Conservation (phyloP, 2,329 filamentous ascomycete genomes). For the Trichoderma breve region DNA sequence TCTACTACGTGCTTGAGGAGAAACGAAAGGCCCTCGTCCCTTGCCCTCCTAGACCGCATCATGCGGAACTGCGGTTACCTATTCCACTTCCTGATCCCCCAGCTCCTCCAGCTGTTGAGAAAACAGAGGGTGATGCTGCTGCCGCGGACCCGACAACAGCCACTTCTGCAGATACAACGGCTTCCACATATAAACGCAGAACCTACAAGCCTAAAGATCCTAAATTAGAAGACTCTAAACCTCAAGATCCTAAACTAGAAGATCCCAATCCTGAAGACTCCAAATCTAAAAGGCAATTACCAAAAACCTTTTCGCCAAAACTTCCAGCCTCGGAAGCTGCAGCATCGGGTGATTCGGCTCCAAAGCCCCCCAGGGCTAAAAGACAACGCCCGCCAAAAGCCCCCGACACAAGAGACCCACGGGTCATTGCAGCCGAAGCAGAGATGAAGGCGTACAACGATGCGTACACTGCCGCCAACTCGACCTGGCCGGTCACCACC, state of each 20-base stretch:
- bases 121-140: constrained; percentile 27
- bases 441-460: constrained; percentile 35
- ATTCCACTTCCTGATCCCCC: constrained; percentile 50
- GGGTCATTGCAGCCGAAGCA: constrained; percentile 44
- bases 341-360: background rate
- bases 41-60: constrained; percentile 66
- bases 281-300: background rate
- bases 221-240: background rate
- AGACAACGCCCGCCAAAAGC: background rate
- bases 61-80: constrained; percentile 64
- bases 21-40: constrained; percentile 66
- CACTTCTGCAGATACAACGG: background rate
- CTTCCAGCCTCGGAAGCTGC: background rate
- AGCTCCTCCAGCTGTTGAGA: background rate
- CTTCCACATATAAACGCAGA: background rate
- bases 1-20: constrained; percentile 70
- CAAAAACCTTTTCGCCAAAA: background rate
- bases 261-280: constrained; percentile 22
- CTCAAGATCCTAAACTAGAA: constrained; percentile 22
- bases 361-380: background rate
- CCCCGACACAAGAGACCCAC: constrained; percentile 35
- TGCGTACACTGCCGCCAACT: constrained; percentile 29
- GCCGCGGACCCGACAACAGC: constrained; percentile 16
- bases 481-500: constrained; percentile 24
- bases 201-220: constrained; percentile 22